A percentile compares a stretch with the other conserved stretches of the same genome.
These are phyloP conservation scores for Cystofilobasidium ferigula DNA, from an alignment of 768 basidiomycete genomes.

Conservation along the genomic window DNA sequence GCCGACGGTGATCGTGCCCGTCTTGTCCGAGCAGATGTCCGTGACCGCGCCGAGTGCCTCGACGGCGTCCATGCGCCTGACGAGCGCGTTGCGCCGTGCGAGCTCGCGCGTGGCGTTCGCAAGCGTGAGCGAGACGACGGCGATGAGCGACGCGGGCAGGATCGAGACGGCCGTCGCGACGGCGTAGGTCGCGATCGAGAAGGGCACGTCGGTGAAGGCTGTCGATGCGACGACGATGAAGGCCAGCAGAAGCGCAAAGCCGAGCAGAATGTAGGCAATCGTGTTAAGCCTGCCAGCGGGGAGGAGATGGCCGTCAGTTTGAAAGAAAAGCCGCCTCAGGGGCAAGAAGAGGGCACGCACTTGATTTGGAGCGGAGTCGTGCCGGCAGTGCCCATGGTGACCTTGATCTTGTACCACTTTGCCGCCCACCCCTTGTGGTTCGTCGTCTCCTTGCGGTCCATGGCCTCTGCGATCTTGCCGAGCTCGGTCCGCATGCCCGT, in stretches of 20 bases:
- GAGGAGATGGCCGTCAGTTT: neutral
- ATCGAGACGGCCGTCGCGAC: slow-evolving; percentile 39
- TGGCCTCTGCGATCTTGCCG: slow-evolving; percentile 39
- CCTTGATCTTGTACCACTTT: slow-evolving; percentile 42
- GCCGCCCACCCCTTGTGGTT: slow-evolving; percentile 32
- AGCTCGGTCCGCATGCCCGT: slow-evolving; percentile 51
- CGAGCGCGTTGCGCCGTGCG: slow-evolving; percentile 49
- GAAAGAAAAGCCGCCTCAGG: neutral
- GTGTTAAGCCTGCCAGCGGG: slow-evolving; percentile 36
- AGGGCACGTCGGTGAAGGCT: slow-evolving; percentile 35
- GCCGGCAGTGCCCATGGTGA: slow-evolving; percentile 41
- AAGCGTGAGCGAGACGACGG: slow-evolving; percentile 50
- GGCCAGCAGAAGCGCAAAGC: slow-evolving; percentile 35
- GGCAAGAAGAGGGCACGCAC: slow-evolving; percentile 19
- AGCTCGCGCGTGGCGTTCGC: slow-evolving; percentile 50
- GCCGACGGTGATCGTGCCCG: slow-evolving; percentile 48
- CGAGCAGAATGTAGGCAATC: slow-evolving; percentile 38
- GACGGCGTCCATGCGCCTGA: slow-evolving; percentile 53
- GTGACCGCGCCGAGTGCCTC: slow-evolving; percentile 53
- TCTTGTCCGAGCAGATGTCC: slow-evolving; percentile 54
- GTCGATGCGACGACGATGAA: slow-evolving; percentile 40
- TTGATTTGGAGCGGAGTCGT: slow-evolving; percentile 44
- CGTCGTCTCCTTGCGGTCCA: slow-evolving; percentile 36
- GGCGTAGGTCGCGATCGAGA: slow-evolving; percentile 39
- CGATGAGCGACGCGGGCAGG: slow-evolving; percentile 42